Conservation (phyloP, 1,284 basidiomycete genomes). For the Cryptococcus neoformans region DNA sequence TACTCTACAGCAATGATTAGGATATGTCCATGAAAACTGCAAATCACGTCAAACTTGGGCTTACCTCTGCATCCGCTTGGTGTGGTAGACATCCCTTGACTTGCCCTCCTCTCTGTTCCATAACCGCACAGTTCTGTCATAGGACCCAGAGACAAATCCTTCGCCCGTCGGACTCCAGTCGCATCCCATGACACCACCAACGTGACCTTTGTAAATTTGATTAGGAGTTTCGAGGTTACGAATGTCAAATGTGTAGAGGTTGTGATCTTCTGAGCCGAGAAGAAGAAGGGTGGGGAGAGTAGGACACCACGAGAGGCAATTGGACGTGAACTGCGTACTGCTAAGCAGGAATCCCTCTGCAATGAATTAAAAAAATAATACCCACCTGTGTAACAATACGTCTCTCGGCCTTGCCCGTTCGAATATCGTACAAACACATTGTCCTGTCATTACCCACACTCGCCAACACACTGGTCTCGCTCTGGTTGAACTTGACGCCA, state of each 20-base stretch:
- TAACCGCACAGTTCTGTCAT: constrained; percentile 90
- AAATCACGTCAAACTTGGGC: constrained; percentile 17
- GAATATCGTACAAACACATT: constrained; percentile 92
- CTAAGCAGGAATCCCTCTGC: too few species aligned
- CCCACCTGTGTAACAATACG: constrained; percentile 82
- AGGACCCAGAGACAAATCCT: constrained; percentile 93
- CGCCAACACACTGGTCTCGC: constrained; percentile 88
- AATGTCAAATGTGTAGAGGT: constrained; percentile 97
- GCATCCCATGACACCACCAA: constrained; percentile 89
- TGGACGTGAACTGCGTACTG: constrained; percentile 66
- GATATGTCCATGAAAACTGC: background rate
- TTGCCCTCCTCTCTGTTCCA: constrained; percentile 88
- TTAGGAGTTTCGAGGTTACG: constrained; percentile 77
- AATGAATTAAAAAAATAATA: constrained; percentile 4
- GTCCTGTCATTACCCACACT: constrained; percentile 92
- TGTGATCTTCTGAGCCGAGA: constrained; percentile 96
- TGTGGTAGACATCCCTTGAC: constrained; percentile 90
- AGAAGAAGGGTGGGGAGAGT: constrained; percentile 89
- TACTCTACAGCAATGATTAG: constrained; percentile 22
- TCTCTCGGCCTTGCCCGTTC: constrained; percentile 91
- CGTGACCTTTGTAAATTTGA: constrained; percentile 97
- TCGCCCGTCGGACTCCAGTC: constrained; percentile 96
- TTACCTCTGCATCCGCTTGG: constrained; percentile 97
- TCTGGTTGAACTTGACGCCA: constrained; percentile 86
- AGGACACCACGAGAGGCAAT: constrained; percentile 91